Evolutionary conservation across 1,284 basidiomycete genomes (phyloP).

Genomic region (Trichosporon sp.): DNA sequence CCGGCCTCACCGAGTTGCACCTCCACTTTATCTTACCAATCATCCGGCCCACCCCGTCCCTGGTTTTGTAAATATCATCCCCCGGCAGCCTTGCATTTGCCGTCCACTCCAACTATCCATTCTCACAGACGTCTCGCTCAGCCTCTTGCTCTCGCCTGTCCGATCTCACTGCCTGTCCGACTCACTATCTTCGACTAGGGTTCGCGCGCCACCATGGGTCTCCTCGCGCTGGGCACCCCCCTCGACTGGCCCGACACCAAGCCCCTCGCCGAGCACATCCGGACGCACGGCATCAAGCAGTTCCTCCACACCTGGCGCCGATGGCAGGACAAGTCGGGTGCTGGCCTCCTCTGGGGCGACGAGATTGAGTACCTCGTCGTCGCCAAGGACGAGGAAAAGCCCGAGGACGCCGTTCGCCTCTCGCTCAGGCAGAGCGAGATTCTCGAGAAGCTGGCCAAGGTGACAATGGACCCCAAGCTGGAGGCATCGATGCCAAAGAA

Average conservation of each 20-base stretch:
- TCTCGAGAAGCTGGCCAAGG: slow-evolving; percentile 68
- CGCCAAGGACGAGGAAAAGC: slow-evolving; percentile 66
- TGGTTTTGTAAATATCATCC: slow-evolving; percentile 1
- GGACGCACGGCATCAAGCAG: slow-evolving; percentile 89
- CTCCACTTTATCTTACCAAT: slow-evolving; percentile 6
- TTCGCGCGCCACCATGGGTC: slow-evolving; percentile 63
- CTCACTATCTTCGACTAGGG: background rate
- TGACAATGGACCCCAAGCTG: slow-evolving; percentile 62
- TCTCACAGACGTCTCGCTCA: background rate
- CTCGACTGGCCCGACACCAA: slow-evolving; percentile 88
- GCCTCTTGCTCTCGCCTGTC: background rate
- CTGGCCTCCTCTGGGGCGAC: slow-evolving; percentile 96
- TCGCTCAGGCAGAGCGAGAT: slow-evolving; percentile 93
- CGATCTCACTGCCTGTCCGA: background rate
- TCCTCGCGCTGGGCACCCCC: slow-evolving; percentile 90
- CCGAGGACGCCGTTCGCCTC: slow-evolving; percentile 71
- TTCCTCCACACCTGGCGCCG: slow-evolving; percentile 89
- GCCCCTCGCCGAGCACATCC: slow-evolving; percentile 82
- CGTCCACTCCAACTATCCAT: background rate
- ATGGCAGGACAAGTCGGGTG: slow-evolving; percentile 85
- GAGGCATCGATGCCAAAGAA: slow-evolving; percentile 31
- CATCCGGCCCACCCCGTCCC: background rate
- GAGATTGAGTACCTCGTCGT: slow-evolving; percentile 99
- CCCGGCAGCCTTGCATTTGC: background rate
- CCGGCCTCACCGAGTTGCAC: background rate